Conservation (phyloP, 345 rosid genomes). For the Kandelia obovata region DNA sequence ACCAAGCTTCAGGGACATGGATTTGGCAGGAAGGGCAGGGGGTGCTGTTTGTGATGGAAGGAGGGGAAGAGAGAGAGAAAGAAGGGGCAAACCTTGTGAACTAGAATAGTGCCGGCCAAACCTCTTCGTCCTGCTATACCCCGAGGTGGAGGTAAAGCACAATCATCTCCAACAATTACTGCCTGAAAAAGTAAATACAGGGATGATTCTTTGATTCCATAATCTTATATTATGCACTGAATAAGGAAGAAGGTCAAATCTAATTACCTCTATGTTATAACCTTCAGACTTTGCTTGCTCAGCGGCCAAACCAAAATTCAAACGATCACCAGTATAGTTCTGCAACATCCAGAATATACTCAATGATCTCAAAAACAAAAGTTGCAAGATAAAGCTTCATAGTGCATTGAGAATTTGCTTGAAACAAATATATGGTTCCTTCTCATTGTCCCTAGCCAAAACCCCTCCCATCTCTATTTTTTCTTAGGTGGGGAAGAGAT, state of each 20-base stretch:
- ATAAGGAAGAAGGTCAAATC: neutral
- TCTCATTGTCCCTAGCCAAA: no score
- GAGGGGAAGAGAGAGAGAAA: slow-evolving; percentile 2
- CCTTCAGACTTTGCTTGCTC: slow-evolving; percentile 99
- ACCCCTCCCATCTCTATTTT: no score
- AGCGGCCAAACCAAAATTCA: slow-evolving; percentile 97
- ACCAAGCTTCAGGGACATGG: neutral
- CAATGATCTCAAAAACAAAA: slow-evolving; percentile 17
- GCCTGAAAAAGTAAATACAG: slow-evolving; percentile 45
- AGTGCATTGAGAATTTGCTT: no score
- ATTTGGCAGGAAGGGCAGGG: neutral
- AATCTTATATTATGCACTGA: neutral
- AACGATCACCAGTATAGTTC: slow-evolving; percentile 96
- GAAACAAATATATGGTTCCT: no score
- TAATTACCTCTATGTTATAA: slow-evolving; percentile 78
- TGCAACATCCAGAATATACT: slow-evolving; percentile 35
- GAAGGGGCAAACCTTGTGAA: slow-evolving; percentile 65
- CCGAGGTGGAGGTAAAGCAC: slow-evolving; percentile 92
- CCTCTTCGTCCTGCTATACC: slow-evolving; percentile 95
- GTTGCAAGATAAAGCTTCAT: neutral
- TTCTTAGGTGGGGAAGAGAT: no score
- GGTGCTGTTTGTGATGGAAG: neutral
- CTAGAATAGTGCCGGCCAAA: slow-evolving; percentile 90
- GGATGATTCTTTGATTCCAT: slow-evolving; percentile 5
- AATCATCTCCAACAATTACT: slow-evolving; percentile 93